These are phyloP conservation scores for Myriangium duriaei DNA, from an alignment of 2,329 filamentous ascomycete species.

Conservation along the genomic window DNA sequence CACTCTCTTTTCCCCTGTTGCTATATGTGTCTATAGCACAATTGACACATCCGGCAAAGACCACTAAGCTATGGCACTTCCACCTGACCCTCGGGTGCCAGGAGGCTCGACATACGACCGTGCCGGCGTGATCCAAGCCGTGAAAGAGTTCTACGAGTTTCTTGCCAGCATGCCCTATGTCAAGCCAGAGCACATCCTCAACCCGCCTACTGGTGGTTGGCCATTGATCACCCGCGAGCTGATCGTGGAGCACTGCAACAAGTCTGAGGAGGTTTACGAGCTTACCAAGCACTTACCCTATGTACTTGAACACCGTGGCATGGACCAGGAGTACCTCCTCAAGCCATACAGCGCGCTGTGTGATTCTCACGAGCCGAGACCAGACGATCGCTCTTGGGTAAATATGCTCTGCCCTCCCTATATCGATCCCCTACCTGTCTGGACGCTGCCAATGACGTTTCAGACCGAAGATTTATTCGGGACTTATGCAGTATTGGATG, in stretches of 20 bases:
- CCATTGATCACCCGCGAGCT: not conserved
- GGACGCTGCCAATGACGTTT: not conserved
- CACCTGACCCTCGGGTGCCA: not conserved
- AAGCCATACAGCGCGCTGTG: not conserved
- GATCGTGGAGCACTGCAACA: slow-evolving; percentile 12
- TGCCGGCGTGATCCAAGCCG: not conserved
- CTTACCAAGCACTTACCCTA: slow-evolving; percentile 24
- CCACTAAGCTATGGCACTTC: not conserved
- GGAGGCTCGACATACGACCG: not conserved
- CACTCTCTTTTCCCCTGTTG: no score
- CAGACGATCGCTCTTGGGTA: not conserved
- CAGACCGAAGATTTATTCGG: not conserved
- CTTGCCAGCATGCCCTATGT: not conserved
- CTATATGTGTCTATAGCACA: no score
- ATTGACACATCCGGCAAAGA: no score
- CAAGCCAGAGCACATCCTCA: not conserved
- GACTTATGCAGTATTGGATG: not conserved
- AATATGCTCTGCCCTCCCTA: not conserved
- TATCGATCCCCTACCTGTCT: not conserved
- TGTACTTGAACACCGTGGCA: slow-evolving; percentile 8
- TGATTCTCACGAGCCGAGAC: not conserved
- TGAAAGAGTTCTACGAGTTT: not conserved
- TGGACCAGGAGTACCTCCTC: not conserved
- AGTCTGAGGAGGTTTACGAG: slow-evolving; percentile 20
- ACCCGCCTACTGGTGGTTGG: not conserved